Base-by-base conservation (phyloP, 208 protist species). In the Vickermania ingenoplastis region DNA sequence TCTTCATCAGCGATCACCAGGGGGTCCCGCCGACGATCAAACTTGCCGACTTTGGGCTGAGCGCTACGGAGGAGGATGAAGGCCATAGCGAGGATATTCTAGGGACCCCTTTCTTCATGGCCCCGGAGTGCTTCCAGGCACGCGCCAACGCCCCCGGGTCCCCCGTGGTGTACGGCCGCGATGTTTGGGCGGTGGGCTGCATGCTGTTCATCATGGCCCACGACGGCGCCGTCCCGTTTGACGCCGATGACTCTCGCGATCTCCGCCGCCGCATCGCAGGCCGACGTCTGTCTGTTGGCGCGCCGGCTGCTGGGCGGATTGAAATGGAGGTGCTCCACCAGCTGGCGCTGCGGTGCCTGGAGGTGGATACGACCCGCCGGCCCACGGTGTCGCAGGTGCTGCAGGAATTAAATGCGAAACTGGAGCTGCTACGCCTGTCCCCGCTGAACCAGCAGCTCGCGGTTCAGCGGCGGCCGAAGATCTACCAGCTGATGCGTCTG, bases 31-130 rank as follows among this genome's bases (percentile, higher is more conserved):
- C 65, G n/a, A 62, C 49, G 29, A 45, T 80, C 31, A 82, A 80
- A 51, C 66, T 92, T 27, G 57, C 71, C 3, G 85, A 92, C 61
- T 92, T 92, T 69, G 85, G 85, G 1, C 69, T 91, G 11, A 74
- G 63, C 56, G 36, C 36, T 7, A 45, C 36, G 36, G 36, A 45
- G 36, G 17, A 45, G 11, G 36, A 45, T 7, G 36, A 7, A 17
- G 36, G 17, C 11, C 11, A 45, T 17, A 17, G 36, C 17, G 36
- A n/a, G 11, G 7, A 17, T 17, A 17, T 7, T 7, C 11, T 83
- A 4, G 77, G 77, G 14, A 86, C 77, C 36, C 36, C 76, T 0
- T 77, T 45, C 1, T 83, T 79, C 60, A 83, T 83, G 77, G 54
- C 69, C 23, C 78, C 78, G 13, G 78, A 85, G 60, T 50, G 30